Evolutionary conservation across 768 basidiomycete genomes (phyloP).

Genomic region (Auricularia auricula-judae): DNA sequence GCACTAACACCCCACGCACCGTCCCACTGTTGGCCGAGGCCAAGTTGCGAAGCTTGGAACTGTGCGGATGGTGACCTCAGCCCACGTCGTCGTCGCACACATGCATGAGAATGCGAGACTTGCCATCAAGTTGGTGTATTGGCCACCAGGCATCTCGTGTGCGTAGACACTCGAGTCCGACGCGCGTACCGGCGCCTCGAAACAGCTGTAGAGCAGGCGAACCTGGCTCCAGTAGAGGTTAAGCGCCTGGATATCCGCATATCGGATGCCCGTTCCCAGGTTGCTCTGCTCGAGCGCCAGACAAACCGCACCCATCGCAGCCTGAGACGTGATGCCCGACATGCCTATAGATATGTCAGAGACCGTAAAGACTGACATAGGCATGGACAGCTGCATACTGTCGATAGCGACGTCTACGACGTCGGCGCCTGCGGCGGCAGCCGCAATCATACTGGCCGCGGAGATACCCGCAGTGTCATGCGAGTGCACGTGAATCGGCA

Average conservation of each 20-base stretch:
- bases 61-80: slow-evolving; percentile 31
- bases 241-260: slow-evolving; percentile 92
- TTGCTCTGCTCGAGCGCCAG: slow-evolving; percentile 90
- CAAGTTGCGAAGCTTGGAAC: slow-evolving; percentile 98
- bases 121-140: slow-evolving; percentile 90
- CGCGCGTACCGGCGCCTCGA: slow-evolving; percentile 95
- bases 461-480: slow-evolving; percentile 99
- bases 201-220: slow-evolving; percentile 88
- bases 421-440: slow-evolving; percentile 94
- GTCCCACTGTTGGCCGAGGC: slow-evolving; percentile 93
- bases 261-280: slow-evolving; percentile 91
- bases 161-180: slow-evolving; percentile 98
- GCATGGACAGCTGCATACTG: slow-evolving; percentile 42
- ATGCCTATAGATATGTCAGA: slow-evolving; percentile 48
- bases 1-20: slow-evolving; percentile 29
- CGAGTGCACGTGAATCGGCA: slow-evolving; percentile 98
- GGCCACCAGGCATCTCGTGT: slow-evolving; percentile 99
- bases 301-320: slow-evolving; percentile 96
- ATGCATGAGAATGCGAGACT: slow-evolving; percentile 14
- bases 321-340: slow-evolving; percentile 97
- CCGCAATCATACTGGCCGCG: slow-evolving; percentile 92
- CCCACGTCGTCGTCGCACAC: slow-evolving; percentile 5
- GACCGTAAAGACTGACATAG: slow-evolving; percentile 7
- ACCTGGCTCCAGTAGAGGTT: slow-evolving; percentile 99
- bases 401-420: slow-evolving; percentile 98